phyloP scores from a whole-genome alignment of 495 filamentous ascomycete species.

The Talaromyces proteolyticus region DNA sequence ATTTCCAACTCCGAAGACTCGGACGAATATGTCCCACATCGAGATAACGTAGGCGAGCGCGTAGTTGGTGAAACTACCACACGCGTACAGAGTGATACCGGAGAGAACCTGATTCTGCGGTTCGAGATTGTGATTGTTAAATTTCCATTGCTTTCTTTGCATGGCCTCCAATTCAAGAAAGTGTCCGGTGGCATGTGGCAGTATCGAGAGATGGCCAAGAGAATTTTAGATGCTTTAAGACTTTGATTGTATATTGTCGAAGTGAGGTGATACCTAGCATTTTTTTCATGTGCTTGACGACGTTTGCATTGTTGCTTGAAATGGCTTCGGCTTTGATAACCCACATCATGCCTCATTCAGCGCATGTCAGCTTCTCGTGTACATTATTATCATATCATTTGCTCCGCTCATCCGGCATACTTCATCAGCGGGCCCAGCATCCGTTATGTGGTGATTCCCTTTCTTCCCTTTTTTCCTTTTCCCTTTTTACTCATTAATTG shows the following conservation, averaged over 20 bases:
- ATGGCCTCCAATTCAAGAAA: slow-evolving; percentile 98
- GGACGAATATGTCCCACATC: slow-evolving; percentile 55
- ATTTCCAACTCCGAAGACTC: slow-evolving; percentile 72
- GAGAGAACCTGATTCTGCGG: slow-evolving; percentile 69
- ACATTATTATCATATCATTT: too few species aligned
- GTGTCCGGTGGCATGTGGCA: slow-evolving; percentile 94
- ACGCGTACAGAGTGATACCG: slow-evolving; percentile 79
- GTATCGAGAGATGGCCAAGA: slow-evolving; percentile 96
- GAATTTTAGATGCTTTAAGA: slow-evolving; percentile 82
- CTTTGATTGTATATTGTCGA: slow-evolving; percentile 42
- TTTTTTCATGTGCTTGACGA: background rate
- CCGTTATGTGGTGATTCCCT: too few species aligned
- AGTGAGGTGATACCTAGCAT: background rate
- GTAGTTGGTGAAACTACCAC: slow-evolving; percentile 76
- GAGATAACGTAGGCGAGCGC: slow-evolving; percentile 37
- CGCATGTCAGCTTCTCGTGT: too few species aligned
- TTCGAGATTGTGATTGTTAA: slow-evolving; percentile 99
- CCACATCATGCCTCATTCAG: too few species aligned
- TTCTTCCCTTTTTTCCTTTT: too few species aligned
- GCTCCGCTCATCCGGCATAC: too few species aligned
- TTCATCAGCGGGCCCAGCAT: too few species aligned
- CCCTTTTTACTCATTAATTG: too few species aligned
- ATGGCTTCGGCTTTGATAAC: too few species aligned
- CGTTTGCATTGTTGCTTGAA: background rate
- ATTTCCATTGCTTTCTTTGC: slow-evolving; percentile 85